Evolutionary conservation across 306 rosid species (phyloP).

Genomic region (Inga leiocalycina): DNA sequence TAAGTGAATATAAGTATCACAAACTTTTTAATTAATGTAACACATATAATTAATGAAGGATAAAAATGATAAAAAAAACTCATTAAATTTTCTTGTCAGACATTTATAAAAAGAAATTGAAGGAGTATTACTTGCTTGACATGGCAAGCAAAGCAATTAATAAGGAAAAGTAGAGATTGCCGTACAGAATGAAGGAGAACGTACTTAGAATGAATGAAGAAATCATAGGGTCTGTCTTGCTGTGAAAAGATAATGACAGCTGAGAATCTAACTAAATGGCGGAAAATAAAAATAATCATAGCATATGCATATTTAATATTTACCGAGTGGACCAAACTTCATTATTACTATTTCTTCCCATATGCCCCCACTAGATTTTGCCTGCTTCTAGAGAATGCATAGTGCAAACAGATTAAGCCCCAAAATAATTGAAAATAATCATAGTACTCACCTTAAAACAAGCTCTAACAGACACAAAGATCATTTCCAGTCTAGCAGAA

Average conservation of each 20-base stretch:
- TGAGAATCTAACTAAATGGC: neutral
- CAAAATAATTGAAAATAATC: neutral
- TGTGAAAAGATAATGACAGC: constrained; percentile 70
- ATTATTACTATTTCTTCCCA: neutral
- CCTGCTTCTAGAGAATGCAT: neutral
- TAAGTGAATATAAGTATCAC: no score
- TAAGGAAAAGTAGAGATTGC: neutral
- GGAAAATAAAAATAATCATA: neutral
- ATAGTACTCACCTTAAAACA: constrained; percentile 56
- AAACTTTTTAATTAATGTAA: no score
- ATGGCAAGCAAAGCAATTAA: neutral
- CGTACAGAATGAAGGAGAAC: constrained; percentile 19
- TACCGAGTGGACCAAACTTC: neutral
- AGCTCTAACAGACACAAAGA: neutral
- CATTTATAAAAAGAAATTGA: no score
- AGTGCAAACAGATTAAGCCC: constrained; percentile 1
- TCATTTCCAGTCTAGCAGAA: neutral
- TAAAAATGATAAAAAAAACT: no score
- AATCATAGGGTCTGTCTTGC: constrained; percentile 60
- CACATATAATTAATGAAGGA: no score
- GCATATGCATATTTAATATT: neutral
- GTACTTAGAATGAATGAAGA: constrained; percentile 61
- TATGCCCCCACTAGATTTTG: constrained; percentile 14
- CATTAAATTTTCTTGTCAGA: no score
- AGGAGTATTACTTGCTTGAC: neutral